Base-by-base conservation (phyloP, 164 flowering plant genomes). In the Chimonanthus praecox region DNA sequence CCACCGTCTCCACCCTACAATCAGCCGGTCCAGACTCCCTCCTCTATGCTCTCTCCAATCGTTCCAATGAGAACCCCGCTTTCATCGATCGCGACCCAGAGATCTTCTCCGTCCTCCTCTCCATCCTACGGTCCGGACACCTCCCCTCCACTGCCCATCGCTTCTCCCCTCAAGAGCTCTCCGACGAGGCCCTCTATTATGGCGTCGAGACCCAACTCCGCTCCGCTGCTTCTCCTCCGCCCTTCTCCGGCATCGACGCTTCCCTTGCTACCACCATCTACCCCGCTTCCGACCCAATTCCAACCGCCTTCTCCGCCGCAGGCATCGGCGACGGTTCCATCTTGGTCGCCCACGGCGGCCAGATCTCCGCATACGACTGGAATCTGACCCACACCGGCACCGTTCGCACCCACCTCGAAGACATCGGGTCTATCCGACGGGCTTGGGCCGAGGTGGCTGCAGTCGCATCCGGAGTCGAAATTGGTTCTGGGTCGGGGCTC, bases 71-170 rank as follows among this genome's bases (percentile, higher is more conserved):
- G 16, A 45, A 78, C 73, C 90, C 95, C 5, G 72, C 87, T 64
- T 95, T 95, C 86, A 93, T 95, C 11, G 99, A 95, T 84, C 92
- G 97, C 47, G 99, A 95, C 74, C 97, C 99, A 4, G 93, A 91
- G 33, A 81, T 90, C 73, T 95, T 95, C 86, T 88, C 98, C 77
- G 82, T 86, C 78, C 85, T 95, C 73, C 92, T 95, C 77, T 87
- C 92, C 64, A 86, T 93, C 68, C 96, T 95, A 83, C 96, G 99
- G 2, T 76, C 94, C 66, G 73, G 75, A 62, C 92, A 82, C 64
- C 90, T 90, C 68, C 96, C 97, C 18, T 87, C 95, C 60, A 74
- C 88, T 18, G 80, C 88, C 71, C 58, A 75, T 72, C 82, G 85
- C 11, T 90, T 87, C 85, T 84, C 98, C 79, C 83, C 79, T 64